phyloP scores from a whole-genome alignment of 1,139 yeast species.

The Trichomonascaceae sp. region DNA sequence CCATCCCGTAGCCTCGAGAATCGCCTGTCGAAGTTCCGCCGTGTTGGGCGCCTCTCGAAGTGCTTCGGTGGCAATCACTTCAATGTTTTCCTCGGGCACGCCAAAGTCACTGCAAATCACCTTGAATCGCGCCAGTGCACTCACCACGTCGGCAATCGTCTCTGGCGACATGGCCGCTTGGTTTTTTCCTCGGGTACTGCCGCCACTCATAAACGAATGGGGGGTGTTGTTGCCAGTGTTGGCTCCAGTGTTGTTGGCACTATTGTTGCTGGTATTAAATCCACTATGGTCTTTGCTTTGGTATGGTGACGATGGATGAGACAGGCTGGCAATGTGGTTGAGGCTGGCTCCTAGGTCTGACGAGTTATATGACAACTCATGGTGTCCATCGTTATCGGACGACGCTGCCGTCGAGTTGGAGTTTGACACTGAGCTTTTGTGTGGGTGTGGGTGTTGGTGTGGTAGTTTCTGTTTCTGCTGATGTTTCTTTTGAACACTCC shows the following conservation, averaged over 20 bases:
- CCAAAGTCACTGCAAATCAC: slow-evolving; percentile 56
- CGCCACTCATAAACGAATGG: too few relatives aligned
- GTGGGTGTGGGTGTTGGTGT: too few relatives aligned
- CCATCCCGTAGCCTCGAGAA: slow-evolving; percentile 47
- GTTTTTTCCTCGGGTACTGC: background rate
- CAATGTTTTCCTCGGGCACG: slow-evolving; percentile 41
- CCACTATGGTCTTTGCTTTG: too few relatives aligned
- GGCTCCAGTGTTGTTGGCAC: slow-evolving; percentile 1
- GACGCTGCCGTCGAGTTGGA: background rate
- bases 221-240: slow-evolving; percentile 30
- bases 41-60: slow-evolving; percentile 52
- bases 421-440: too few relatives aligned
- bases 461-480: too few relatives aligned
- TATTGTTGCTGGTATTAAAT: too few relatives aligned
- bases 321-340: slow-evolving; percentile 1
- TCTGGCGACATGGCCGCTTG: slow-evolving; percentile 45
- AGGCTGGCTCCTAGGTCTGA: slow-evolving; percentile 1
- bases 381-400: slow-evolving; percentile 2
- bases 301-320: too few relatives aligned
- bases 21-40: slow-evolving; percentile 38
- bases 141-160: slow-evolving; percentile 41
- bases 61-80: slow-evolving; percentile 56
- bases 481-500: too few relatives aligned
- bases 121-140: slow-evolving; percentile 48
- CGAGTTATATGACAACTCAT: background rate